Percentiles rank a stretch among this genome's conserved stretches.
Evolutionary conservation across 75 land plant species (phyloP).

Genomic region (Cunninghamia lanceolata): DNA sequence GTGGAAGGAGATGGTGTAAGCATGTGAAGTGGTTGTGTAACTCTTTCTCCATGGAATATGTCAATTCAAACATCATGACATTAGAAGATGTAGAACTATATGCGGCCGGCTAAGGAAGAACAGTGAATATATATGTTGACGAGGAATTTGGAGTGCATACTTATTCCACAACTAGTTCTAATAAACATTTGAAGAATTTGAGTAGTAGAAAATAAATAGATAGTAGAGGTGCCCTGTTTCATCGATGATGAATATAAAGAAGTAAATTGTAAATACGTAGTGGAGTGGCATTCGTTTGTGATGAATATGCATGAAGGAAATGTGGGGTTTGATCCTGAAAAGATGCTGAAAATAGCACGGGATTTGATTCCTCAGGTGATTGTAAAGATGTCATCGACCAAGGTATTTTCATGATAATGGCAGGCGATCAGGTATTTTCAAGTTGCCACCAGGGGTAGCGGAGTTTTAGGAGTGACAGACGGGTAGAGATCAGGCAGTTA

Average conservation of each 20-base stretch:
- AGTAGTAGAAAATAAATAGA: too few species aligned
- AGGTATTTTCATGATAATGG: conserved; percentile 51
- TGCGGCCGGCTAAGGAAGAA: too few species aligned
- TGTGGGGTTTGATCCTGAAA: background rate
- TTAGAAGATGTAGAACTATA: background rate
- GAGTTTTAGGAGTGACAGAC: too few species aligned
- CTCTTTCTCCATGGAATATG: background rate
- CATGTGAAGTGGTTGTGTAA: background rate
- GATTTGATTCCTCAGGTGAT: conserved; percentile 26
- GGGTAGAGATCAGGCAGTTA: too few species aligned
- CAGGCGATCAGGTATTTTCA: conserved; percentile 35
- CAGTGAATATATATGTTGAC: too few species aligned
- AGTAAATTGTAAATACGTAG: too few species aligned
- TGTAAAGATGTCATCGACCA: conserved; percentile 30
- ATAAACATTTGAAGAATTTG: too few species aligned
- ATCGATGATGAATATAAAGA: background rate
- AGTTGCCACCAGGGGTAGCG: too few species aligned
- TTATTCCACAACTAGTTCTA: too few species aligned
- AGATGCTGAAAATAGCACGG: background rate
- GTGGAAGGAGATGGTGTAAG: background rate
- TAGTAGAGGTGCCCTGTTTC: background rate
- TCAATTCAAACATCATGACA: background rate
- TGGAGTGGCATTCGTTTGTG: background rate
- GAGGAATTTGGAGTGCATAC: too few species aligned
- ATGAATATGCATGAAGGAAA: background rate